These are phyloP conservation scores for Ustilago trichophora DNA, from an alignment of 1,284 basidiomycete species.

Conservation along the genomic window DNA sequence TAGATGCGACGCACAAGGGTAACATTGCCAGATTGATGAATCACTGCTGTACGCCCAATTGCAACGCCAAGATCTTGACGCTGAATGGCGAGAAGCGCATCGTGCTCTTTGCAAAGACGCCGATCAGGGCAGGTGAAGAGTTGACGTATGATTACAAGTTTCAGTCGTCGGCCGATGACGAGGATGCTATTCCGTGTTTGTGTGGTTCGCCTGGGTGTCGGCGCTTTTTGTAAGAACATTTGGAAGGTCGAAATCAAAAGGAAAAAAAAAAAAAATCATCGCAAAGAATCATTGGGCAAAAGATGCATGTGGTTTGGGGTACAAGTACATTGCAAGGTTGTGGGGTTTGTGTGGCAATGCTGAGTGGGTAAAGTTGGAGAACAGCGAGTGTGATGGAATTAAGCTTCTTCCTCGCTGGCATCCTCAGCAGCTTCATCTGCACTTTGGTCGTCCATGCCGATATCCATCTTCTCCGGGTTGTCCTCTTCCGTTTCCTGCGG, in stretches of 20 bases:
- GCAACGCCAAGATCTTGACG: slow-evolving; percentile 97
- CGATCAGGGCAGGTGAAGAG: slow-evolving; percentile 78
- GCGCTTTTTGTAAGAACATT: slow-evolving; percentile 58
- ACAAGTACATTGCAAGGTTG: slow-evolving; percentile 16
- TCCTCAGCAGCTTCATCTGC: too few relatives aligned
- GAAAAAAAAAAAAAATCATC: too few relatives aligned
- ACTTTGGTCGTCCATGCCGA: slow-evolving; percentile 19
- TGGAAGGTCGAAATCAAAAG: too few relatives aligned
- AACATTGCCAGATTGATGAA: slow-evolving; percentile 75
- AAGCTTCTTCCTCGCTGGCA: not conserved
- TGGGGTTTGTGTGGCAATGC: not conserved
- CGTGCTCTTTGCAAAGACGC: slow-evolving; percentile 93
- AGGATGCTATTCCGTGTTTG: slow-evolving; percentile 67
- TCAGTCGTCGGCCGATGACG: slow-evolving; percentile 61
- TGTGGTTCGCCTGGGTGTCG: slow-evolving; percentile 68
- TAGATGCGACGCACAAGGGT: slow-evolving; percentile 98
- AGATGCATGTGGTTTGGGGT: too few relatives aligned
- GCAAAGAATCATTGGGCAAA: too few relatives aligned
- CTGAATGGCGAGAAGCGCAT: slow-evolving; percentile 99
- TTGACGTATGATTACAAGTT: slow-evolving; percentile 67
- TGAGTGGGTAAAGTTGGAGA: not conserved
- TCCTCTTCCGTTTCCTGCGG: not conserved
- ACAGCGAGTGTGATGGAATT: not conserved
- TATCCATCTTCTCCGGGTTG: slow-evolving; percentile 5
- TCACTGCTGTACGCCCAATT: slow-evolving; percentile 96